Evolutionary conservation across 495 filamentous ascomycete genomes (phyloP).

Genomic region (Cercophora newfieldiana): DNA sequence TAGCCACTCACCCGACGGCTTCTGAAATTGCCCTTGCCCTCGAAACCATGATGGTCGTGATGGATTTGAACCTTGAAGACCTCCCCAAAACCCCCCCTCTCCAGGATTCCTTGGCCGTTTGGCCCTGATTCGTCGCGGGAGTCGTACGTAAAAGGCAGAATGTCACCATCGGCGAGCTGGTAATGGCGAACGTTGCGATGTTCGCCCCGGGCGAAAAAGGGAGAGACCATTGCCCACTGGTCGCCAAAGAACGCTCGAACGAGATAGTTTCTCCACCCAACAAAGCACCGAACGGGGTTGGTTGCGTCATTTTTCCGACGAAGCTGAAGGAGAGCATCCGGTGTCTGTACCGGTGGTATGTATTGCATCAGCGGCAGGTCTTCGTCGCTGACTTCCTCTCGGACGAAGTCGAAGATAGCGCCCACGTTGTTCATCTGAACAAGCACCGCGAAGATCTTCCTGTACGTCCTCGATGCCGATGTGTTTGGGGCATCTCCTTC

Average conservation of each 20-base stretch:
- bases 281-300: background rate
- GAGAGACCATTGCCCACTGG: background rate
- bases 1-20: background rate
- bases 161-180: background rate
- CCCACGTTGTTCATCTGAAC: background rate
- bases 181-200: constrained; percentile 1
- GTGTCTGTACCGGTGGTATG: background rate
- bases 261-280: background rate
- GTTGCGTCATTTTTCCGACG: background rate
- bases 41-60: constrained; percentile 1
- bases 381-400: background rate
- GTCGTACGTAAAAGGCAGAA: constrained; percentile 4
- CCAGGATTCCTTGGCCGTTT: background rate
- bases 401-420: constrained; percentile 7
- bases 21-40: background rate
- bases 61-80: constrained; percentile 9
- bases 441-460: background rate
- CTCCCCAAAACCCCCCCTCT: constrained; percentile 6
- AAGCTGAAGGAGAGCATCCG: background rate
- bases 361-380: constrained; percentile 1
- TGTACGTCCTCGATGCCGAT: background rate
- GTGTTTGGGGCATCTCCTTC: background rate
- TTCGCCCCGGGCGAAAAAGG: background rate
- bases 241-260: background rate
- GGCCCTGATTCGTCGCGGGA: background rate